Conservation (phyloP, 2,329 filamentous ascomycete genomes). For the Botryotinia globosa region DNA sequence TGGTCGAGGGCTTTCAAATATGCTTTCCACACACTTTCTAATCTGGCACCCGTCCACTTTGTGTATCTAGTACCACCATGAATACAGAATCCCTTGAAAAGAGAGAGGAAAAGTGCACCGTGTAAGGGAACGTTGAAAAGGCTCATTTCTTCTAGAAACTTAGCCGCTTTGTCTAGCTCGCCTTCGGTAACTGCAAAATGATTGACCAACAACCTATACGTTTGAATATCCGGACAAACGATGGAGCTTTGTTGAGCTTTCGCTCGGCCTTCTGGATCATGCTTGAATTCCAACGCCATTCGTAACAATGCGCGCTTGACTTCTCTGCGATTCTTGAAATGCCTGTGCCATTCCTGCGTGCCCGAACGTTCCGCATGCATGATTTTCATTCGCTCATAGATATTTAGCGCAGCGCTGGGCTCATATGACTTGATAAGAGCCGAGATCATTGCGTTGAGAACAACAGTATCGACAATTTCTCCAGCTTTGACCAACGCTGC, state of each 20-base stretch:
- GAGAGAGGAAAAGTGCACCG: slow-evolving; percentile 71
- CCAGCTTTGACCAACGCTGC: slow-evolving; percentile 77
- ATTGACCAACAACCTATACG: slow-evolving; percentile 75
- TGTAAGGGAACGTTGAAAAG: slow-evolving; percentile 65
- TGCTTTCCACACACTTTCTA: slow-evolving; percentile 65
- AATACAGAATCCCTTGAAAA: slow-evolving; percentile 77
- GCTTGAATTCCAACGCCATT: slow-evolving; percentile 53
- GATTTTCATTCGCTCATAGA: slow-evolving; percentile 81
- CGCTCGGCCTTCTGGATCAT: slow-evolving; percentile 53
- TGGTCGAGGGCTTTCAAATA: slow-evolving; percentile 56
- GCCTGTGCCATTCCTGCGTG: slow-evolving; percentile 36
- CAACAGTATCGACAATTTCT: slow-evolving; percentile 82
- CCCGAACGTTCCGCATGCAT: slow-evolving; percentile 28
- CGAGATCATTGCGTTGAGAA: slow-evolving; percentile 82
- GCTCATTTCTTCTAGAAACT: slow-evolving; percentile 78
- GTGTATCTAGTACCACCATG: slow-evolving; percentile 67
- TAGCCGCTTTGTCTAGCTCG: slow-evolving; percentile 66
- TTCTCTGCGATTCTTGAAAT: slow-evolving; percentile 37
- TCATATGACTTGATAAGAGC: slow-evolving; percentile 77
- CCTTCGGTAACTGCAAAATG: slow-evolving; percentile 69
- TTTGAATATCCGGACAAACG: slow-evolving; percentile 71
- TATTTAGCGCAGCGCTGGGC: slow-evolving; percentile 69
- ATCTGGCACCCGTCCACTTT: slow-evolving; percentile 68
- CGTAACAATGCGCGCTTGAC: slow-evolving; percentile 57
- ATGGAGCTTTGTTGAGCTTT: slow-evolving; percentile 60